These are phyloP conservation scores for Vachellia collinsii DNA, from an alignment of 306 rosid species.

Conservation along the genomic window DNA sequence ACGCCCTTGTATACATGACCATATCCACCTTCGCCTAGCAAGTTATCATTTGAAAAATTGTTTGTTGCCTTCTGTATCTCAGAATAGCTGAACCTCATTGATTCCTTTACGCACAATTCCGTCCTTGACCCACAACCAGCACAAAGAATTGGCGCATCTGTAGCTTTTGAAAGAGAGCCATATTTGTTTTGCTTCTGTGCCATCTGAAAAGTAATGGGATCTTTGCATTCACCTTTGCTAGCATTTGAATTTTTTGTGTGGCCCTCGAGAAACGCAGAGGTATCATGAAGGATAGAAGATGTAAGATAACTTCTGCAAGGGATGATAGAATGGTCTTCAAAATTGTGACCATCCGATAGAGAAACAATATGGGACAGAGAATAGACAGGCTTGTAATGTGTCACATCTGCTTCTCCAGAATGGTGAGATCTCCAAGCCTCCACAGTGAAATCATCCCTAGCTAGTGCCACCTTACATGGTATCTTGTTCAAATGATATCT, in stretches of 20 bases:
- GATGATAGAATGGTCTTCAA: constrained; percentile 26
- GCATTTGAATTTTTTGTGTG: constrained; percentile 38
- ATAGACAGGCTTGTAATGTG: background rate
- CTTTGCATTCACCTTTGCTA: background rate
- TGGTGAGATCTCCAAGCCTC: background rate
- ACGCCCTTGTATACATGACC: constrained; percentile 3
- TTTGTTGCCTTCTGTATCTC: background rate
- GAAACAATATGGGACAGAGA: background rate
- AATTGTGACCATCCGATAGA: background rate
- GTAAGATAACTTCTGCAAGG: constrained; percentile 41
- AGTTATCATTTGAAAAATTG: constrained; percentile 5
- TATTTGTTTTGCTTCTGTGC: background rate
- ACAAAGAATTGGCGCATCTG: background rate
- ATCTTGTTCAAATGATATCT: background rate
- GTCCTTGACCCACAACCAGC: constrained; percentile 3
- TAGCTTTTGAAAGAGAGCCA: background rate
- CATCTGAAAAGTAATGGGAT: background rate
- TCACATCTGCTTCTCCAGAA: background rate
- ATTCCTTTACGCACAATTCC: background rate
- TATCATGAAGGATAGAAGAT: constrained; percentile 40
- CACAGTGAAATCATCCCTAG: background rate
- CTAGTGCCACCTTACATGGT: background rate
- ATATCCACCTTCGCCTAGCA: constrained; percentile 4
- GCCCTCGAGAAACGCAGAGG: constrained; percentile 35
- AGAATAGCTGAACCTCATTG: background rate